Percentiles rank a stretch among this genome's conserved stretches.
These are phyloP conservation scores for Apiospora hydei DNA, from an alignment of 2,329 filamentous ascomycete species.

Conservation along the genomic window DNA sequence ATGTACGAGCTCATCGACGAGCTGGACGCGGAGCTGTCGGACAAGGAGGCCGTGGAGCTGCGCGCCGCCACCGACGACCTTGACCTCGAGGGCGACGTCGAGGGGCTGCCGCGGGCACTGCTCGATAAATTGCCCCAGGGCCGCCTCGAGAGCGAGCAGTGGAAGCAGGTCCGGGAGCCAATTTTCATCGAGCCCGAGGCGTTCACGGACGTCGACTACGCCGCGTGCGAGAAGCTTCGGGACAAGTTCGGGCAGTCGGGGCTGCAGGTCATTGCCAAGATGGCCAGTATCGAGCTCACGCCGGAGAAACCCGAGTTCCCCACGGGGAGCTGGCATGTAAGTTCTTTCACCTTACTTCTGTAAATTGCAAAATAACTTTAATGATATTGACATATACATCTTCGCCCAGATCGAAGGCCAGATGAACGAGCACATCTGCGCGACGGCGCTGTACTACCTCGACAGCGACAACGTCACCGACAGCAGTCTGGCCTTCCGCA, in stretches of 20 bases:
- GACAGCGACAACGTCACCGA: conserved; percentile 56
- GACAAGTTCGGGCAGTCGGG: not conserved
- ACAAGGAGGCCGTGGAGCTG: not conserved
- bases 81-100: not conserved
- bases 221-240: not conserved
- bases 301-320: conserved; percentile 60
- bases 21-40: not conserved
- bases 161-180: conserved; percentile 28
- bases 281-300: conserved; percentile 65
- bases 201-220: not conserved
- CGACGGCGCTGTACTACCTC: conserved; percentile 34
- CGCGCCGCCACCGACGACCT: not conserved
- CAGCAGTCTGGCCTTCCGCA: conserved; percentile 59
- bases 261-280: conserved; percentile 62
- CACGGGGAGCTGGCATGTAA: conserved; percentile 56
- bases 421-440: conserved; percentile 34
- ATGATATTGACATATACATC: too few species aligned
- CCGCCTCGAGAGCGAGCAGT: not conserved
- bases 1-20: not conserved
- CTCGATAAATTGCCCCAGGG: not conserved
- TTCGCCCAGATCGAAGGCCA: conserved; percentile 29
- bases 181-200: conserved; percentile 31
- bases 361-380: too few species aligned
- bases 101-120: not conserved
- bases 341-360: conserved; percentile 4